Conservation (phyloP, 768 basidiomycete genomes). For the Suillus cothurnatus region DNA sequence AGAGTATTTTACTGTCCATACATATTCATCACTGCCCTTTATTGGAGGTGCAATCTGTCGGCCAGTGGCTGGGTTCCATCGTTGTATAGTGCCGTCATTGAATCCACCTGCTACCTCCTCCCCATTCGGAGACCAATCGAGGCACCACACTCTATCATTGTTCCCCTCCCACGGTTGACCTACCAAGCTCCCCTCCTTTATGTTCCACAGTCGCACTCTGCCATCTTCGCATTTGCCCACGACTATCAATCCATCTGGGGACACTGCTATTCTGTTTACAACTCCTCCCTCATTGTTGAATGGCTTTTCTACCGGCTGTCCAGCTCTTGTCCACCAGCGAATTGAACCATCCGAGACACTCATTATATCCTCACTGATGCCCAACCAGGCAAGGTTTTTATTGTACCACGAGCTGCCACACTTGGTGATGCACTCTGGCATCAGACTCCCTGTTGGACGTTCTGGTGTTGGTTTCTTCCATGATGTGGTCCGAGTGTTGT, state of each 20-base stretch:
- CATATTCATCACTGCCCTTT: background rate
- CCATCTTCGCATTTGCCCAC: background rate
- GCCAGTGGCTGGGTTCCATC: slow-evolving; percentile 16
- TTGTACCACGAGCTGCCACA: background rate
- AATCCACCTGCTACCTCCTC: slow-evolving; percentile 13
- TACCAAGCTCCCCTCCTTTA: background rate
- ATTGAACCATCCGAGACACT: background rate
- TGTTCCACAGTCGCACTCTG: background rate
- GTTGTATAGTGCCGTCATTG: slow-evolving; percentile 10
- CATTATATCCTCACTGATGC: background rate
- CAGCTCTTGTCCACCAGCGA: background rate
- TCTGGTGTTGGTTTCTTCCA: background rate
- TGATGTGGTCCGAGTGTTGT: background rate
- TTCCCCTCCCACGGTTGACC: background rate
- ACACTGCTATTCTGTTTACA: background rate
- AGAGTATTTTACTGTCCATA: background rate
- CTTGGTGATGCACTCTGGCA: background rate
- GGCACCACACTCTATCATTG: background rate
- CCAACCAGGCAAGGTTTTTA: background rate
- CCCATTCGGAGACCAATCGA: slow-evolving; percentile 19
- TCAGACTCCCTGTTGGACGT: background rate
- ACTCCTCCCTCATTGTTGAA: background rate
- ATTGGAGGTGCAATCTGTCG: background rate
- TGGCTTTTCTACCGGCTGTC: background rate
- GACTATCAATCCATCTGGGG: background rate